phyloP scores from a whole-genome alignment of 345 rosid species.

The Boechera divaricarpa region DNA sequence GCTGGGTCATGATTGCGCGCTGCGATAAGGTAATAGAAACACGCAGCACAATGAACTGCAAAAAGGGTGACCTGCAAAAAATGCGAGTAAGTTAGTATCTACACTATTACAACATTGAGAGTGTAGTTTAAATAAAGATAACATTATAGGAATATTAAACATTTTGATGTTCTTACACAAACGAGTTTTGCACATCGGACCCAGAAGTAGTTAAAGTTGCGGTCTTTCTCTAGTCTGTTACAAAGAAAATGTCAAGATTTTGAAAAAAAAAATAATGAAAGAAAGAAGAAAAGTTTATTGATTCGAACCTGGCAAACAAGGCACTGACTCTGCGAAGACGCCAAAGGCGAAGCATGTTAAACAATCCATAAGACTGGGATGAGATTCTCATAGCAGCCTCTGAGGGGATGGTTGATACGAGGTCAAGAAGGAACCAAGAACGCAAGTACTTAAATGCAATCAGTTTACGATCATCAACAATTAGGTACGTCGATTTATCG shows the following conservation, averaged over 20 bases:
- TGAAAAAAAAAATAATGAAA: background rate
- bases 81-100: background rate
- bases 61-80: slow-evolving; percentile 80
- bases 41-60: slow-evolving; percentile 87
- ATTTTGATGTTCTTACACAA: slow-evolving; percentile 63
- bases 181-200: slow-evolving; percentile 92
- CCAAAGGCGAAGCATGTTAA: slow-evolving; percentile 98
- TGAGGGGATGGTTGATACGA: slow-evolving; percentile 77
- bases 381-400: slow-evolving; percentile 69
- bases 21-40: slow-evolving; percentile 89
- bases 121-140: background rate
- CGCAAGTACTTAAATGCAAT: slow-evolving; percentile 81
- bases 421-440: slow-evolving; percentile 82
- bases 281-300: background rate
- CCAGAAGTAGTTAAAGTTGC: slow-evolving; percentile 90
- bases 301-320: slow-evolving; percentile 76
- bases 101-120: slow-evolving; percentile 7
- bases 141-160: background rate
- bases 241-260: slow-evolving; percentile 24
- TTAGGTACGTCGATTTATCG: slow-evolving; percentile 69
- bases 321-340: slow-evolving; percentile 97
- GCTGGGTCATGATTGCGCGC: slow-evolving; percentile 61
- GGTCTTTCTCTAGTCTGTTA: slow-evolving; percentile 90
- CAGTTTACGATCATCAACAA: slow-evolving; percentile 67
- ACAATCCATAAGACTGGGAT: slow-evolving; percentile 69